Percentiles rank a stretch among this genome's conserved stretches.
Evolutionary conservation across 2,329 filamentous ascomycete genomes (phyloP).

Genomic region (Diaporthe humulicola): DNA sequence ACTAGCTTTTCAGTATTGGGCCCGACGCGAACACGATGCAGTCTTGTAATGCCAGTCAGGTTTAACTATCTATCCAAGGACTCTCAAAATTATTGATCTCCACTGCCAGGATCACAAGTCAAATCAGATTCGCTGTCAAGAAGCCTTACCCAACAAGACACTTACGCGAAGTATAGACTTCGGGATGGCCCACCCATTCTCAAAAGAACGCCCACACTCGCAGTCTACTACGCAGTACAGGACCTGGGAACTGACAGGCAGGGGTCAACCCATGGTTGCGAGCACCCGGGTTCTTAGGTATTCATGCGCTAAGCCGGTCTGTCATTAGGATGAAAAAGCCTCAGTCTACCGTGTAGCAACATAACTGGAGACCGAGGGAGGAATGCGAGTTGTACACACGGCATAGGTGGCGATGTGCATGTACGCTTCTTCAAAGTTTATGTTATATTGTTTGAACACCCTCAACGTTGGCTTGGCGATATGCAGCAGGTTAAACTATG

Average conservation of each 20-base stretch:
- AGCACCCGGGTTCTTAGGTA: neutral
- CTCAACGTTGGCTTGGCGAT: neutral
- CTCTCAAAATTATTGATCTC: too few species aligned
- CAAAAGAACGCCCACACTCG: too few species aligned
- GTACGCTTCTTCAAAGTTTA: neutral
- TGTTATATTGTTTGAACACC: neutral
- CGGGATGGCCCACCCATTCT: too few species aligned
- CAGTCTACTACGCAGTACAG: neutral
- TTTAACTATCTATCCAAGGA: too few species aligned
- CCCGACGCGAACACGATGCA: neutral
- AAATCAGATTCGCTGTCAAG: neutral
- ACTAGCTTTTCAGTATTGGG: neutral
- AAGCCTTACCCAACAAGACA: too few species aligned
- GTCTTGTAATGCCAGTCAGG: neutral
- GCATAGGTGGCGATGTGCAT: neutral
- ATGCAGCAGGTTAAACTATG: neutral
- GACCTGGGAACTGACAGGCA: neutral
- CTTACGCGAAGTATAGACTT: too few species aligned
- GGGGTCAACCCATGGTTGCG: neutral
- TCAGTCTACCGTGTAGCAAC: neutral
- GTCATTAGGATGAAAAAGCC: neutral
- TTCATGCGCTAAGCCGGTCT: neutral
- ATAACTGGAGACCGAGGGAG: neutral
- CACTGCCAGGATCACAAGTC: neutral
- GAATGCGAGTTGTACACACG: neutral